Evolutionary conservation across 2,329 filamentous ascomycete species (phyloP).

Genomic region (Monilinia polystroma): DNA sequence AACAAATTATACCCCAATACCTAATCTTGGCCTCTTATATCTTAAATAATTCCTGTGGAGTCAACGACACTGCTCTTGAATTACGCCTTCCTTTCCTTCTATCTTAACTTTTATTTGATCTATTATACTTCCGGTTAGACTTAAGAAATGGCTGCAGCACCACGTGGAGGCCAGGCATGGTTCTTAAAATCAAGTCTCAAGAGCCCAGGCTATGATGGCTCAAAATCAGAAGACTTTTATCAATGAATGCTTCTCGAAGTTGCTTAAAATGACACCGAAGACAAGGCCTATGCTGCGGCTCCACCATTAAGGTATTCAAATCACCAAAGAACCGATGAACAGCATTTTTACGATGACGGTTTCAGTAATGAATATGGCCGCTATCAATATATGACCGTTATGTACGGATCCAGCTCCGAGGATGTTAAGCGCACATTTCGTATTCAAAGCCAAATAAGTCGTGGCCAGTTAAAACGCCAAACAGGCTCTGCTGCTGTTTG

Average conservation of each 20-base stretch:
- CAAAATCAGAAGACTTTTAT: constrained; percentile 6
- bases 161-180: constrained; percentile 4
- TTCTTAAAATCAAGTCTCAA: constrained; percentile 17
- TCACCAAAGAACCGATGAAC: neutral
- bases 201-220: constrained; percentile 5
- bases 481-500: too few species aligned
- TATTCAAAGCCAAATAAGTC: too few species aligned
- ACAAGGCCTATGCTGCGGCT: neutral
- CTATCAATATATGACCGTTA: constrained; percentile 4
- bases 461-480: too few species aligned
- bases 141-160: constrained; percentile 6
- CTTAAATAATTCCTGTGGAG: too few species aligned
- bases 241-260: constrained; percentile 16
- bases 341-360: neutral
- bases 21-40: too few species aligned
- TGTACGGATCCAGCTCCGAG: constrained; percentile 7
- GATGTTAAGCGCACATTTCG: neutral
- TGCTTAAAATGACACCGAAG: constrained; percentile 4
- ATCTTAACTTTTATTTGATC: neutral
- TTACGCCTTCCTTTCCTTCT: neutral
- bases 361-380: neutral
- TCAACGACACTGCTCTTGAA: too few species aligned
- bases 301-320: neutral
- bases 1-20: too few species aligned
- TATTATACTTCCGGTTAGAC: neutral